phyloP scores from a whole-genome alignment of 768 basidiomycete species.

The Auriscalpium microsporum region DNA sequence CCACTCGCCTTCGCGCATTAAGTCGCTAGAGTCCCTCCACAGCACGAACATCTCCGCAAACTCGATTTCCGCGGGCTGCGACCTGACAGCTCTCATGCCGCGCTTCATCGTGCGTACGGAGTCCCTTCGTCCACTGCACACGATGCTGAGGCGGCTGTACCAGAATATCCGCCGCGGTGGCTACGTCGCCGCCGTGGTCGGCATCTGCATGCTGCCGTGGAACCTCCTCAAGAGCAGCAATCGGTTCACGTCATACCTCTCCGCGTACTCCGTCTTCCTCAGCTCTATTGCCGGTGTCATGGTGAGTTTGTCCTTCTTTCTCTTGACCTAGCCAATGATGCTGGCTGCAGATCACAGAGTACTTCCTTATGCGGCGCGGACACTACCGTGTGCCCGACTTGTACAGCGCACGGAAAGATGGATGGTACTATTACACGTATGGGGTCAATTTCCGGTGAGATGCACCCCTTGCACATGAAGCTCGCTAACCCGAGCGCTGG shows the following conservation, averaged over 20 bases:
- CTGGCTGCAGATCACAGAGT: constrained; percentile 57
- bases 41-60: constrained; percentile 80
- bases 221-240: constrained; percentile 66
- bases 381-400: constrained; percentile 67
- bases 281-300: constrained; percentile 78
- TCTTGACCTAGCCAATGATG: neutral
- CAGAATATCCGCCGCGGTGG: constrained; percentile 81
- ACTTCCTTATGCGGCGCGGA: constrained; percentile 64
- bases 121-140: neutral
- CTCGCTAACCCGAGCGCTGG: neutral
- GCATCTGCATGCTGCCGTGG: constrained; percentile 71
- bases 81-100: constrained; percentile 70
- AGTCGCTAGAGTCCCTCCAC: constrained; percentile 6
- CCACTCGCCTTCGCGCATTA: neutral
- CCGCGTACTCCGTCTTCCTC: constrained; percentile 74
- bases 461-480: neutral
- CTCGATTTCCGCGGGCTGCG: constrained; percentile 76
- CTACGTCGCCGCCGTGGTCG: constrained; percentile 73
- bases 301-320: constrained; percentile 30
- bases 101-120: constrained; percentile 52
- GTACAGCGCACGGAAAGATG: constrained; percentile 46
- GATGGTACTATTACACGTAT: constrained; percentile 70
- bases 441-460: constrained; percentile 63
- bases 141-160: neutral
- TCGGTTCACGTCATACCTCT: constrained; percentile 72